phyloP scores from a whole-genome alignment of 805 yeast genomes.

The Kodamaea kaohsiungensis region DNA sequence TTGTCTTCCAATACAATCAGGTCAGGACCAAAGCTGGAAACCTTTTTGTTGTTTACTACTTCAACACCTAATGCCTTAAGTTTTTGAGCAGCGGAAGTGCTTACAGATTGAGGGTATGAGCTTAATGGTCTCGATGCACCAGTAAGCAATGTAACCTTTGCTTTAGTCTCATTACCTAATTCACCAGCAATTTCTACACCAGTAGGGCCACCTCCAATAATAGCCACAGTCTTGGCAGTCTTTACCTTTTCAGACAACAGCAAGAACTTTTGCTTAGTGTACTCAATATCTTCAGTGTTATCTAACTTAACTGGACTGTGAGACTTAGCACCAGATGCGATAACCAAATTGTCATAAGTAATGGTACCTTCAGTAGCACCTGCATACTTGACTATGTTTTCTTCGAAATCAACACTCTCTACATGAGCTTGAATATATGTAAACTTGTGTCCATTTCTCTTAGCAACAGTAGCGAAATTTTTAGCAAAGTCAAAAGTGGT shows the following conservation, averaged over 20 bases:
- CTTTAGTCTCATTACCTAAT: slow-evolving; percentile 21
- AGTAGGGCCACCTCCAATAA: slow-evolving; percentile 38
- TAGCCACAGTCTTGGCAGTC: slow-evolving; percentile 29
- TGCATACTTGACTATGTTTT: slow-evolving; percentile 18
- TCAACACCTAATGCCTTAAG: slow-evolving; percentile 21
- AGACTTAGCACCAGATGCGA: slow-evolving; percentile 36
- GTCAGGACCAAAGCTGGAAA: slow-evolving; percentile 7
- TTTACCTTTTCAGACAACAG: slow-evolving; percentile 17
- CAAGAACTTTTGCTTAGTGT: slow-evolving; percentile 18
- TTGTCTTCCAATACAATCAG: slow-evolving; percentile 20
- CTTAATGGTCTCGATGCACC: slow-evolving; percentile 22
- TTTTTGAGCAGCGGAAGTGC: slow-evolving; percentile 15
- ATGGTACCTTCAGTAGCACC: slow-evolving; percentile 10
- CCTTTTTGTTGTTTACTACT: slow-evolving; percentile 24
- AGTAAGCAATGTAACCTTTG: slow-evolving; percentile 27
- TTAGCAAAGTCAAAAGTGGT: slow-evolving; percentile 20
- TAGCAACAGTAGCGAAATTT: slow-evolving; percentile 17
- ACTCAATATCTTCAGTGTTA: slow-evolving; percentile 13
- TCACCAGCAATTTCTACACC: slow-evolving; percentile 43
- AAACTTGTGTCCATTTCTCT: slow-evolving; percentile 13
- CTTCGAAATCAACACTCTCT: slow-evolving; percentile 25
- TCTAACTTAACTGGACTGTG: slow-evolving; percentile 26
- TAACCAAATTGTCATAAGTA: slow-evolving; percentile 32
- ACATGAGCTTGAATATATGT: slow-evolving; percentile 28
- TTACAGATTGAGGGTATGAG: slow-evolving; percentile 15